Percentiles rank a stretch among this genome's conserved stretches.
Evolutionary conservation across 2,329 filamentous ascomycete species (phyloP).

Genomic region (Colletotrichum falcatum): DNA sequence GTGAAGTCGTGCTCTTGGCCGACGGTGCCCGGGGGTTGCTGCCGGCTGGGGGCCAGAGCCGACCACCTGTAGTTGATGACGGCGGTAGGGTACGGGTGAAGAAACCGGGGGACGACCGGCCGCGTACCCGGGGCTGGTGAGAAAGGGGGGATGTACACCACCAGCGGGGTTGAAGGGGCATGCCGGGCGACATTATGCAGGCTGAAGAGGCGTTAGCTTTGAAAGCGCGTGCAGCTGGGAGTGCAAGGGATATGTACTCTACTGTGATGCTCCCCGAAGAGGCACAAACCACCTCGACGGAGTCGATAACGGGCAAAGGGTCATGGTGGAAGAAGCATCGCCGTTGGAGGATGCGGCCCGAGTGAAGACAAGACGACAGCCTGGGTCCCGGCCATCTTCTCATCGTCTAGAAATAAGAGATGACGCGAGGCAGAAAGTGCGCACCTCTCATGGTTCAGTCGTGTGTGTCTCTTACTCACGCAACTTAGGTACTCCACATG

Average conservation of each 20-base stretch:
- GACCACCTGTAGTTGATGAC: constrained; percentile 72
- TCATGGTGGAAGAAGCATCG: constrained; percentile 40
- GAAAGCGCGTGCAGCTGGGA: neutral
- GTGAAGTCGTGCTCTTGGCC: constrained; percentile 30
- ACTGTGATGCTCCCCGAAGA: constrained; percentile 63
- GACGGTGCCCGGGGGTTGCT: constrained; percentile 29
- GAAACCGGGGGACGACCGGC: constrained; percentile 54
- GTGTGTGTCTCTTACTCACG: constrained; percentile 3
- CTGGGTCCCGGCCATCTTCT: constrained; percentile 37
- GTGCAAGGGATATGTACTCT: constrained; percentile 53
- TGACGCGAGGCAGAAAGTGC: neutral
- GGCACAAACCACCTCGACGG: constrained; percentile 60
- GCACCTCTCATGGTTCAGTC: neutral
- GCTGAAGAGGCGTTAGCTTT: constrained; percentile 50
- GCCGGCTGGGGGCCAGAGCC: constrained; percentile 40
- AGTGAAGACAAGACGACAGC: constrained; percentile 28
- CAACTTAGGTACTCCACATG: neutral
- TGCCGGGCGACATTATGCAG: constrained; percentile 60
- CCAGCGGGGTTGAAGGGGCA: constrained; percentile 56
- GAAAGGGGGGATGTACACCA: constrained; percentile 68
- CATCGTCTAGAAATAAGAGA: constrained; percentile 32
- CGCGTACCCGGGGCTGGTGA: constrained; percentile 48
- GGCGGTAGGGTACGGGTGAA: constrained; percentile 59
- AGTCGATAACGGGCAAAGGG: constrained; percentile 48
- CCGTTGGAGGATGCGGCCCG: constrained; percentile 23